Evolutionary conservation across 768 basidiomycete genomes (phyloP).

Genomic region (Lepiota brunneoincarnata): DNA sequence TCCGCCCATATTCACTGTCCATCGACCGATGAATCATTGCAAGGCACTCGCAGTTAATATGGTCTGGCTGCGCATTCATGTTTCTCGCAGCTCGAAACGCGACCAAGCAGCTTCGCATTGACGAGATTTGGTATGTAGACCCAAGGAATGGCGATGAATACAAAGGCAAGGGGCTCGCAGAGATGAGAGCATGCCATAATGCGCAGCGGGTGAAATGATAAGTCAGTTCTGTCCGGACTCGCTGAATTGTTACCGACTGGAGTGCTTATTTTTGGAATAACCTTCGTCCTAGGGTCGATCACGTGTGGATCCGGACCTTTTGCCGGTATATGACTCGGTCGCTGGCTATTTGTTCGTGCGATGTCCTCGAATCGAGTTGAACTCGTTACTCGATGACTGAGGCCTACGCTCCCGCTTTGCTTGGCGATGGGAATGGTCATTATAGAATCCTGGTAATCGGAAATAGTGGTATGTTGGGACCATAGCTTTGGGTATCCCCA

Average conservation of each 20-base stretch:
- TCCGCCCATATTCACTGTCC: not conserved
- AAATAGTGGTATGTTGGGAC: slow-evolving; percentile 43
- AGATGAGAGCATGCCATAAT: slow-evolving; percentile 5
- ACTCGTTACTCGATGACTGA: not conserved
- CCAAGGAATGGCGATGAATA: too few species aligned
- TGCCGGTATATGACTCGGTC: too few species aligned
- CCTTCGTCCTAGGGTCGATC: too few species aligned
- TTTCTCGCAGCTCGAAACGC: slow-evolving; percentile 6
- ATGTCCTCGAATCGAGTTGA: not conserved
- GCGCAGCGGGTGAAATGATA: not conserved
- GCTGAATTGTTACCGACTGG: not conserved
- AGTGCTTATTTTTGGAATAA: too few species aligned
- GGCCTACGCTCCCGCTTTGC: slow-evolving; percentile 23
- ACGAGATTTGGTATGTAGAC: too few species aligned
- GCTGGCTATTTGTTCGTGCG: too few species aligned
- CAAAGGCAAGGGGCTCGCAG: not conserved
- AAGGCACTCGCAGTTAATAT: not conserved
- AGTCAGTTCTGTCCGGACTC: not conserved
- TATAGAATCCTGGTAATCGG: slow-evolving; percentile 49
- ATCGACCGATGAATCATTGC: not conserved
- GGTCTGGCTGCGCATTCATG: not conserved
- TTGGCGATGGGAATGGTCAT: slow-evolving; percentile 43
- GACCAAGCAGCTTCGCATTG: too few species aligned
- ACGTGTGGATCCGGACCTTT: too few species aligned
- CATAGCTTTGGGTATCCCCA: not conserved